Base-by-base conservation (phyloP, 2,329 filamentous ascomycete species). In the Knufia fluminis region DNA sequence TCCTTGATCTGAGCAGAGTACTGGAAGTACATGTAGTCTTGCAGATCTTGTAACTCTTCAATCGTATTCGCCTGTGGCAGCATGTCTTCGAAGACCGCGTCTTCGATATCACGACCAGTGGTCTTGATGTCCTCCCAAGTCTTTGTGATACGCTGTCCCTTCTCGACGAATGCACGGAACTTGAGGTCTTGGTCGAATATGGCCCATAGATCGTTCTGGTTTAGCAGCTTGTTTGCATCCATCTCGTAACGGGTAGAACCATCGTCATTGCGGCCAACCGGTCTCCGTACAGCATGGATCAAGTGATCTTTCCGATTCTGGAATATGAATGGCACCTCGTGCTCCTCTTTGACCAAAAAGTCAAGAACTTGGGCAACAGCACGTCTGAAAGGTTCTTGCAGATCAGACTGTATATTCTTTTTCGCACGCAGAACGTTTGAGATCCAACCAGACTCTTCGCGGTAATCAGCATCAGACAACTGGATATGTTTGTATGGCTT, bases 241-340 rank as follows among this genome's bases (percentile, higher is more conserved):
- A 91, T 80, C 50, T 82, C 81, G 61, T 82, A 86, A 51, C 88
- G 82, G 14, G 51, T 48, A 1, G 83, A 80, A 1, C 77, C 80
- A 59, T 88, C 82, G 7, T 78, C 77, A 56, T 91, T 83, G 67
- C 62, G 81, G 64, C 71, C 81, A 4, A 78, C 76, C 33, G 75
- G 71, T n/a, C 76, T 69, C 62, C 86, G 89, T 57, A 83, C 83
- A 20, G 86, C 85, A 61, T 97, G 88, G 50, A 98, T 94, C 38
- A 98, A 77, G 63, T 97, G 98, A 65, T 98, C 92, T 67, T 96
- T 95, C 53, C 92, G 87, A 63, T 98, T 92, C 66, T 96, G 91
- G 67, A 96, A 96, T 59, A 98, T 92, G 66, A 95, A 98, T 0
- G 92, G 91, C 1, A 96, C 89, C 66, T 98, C 92, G 59, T 91